phyloP scores from a whole-genome alignment of 345 rosid genomes.

The Sonneratia caseolaris region DNA sequence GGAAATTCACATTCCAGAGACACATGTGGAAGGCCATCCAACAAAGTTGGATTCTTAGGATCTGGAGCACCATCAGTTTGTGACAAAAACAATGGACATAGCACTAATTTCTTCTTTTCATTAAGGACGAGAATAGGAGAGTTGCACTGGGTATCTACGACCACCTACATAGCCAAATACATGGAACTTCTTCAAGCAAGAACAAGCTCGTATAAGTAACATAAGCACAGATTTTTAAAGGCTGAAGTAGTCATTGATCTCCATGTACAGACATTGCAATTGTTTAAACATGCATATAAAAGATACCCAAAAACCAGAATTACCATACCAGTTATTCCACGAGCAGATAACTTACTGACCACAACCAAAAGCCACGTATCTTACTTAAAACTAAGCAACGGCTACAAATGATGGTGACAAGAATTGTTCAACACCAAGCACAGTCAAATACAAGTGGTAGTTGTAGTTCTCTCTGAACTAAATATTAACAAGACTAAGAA shows the following conservation, averaged over 20 bases:
- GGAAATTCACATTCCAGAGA: slow-evolving; percentile 36
- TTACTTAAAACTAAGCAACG: neutral
- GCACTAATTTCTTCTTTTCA: slow-evolving; percentile 49
- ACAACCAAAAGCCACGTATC: neutral
- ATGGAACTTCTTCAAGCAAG: slow-evolving; percentile 4
- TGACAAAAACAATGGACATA: slow-evolving; percentile 37
- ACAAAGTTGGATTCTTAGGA: slow-evolving; percentile 24
- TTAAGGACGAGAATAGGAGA: slow-evolving; percentile 58
- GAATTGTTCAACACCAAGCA: neutral
- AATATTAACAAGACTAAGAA: neutral
- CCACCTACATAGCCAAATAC: slow-evolving; percentile 29
- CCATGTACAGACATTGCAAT: neutral
- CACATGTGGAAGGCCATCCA: slow-evolving; percentile 32
- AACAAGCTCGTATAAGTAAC: neutral
- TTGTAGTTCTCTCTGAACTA: neutral
- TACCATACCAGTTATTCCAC: neutral
- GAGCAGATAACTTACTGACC: neutral
- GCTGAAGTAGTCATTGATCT: neutral
- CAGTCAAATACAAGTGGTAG: neutral
- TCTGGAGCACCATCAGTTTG: slow-evolving; percentile 37
- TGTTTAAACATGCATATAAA: neutral
- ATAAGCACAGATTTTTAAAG: no score
- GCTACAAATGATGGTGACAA: neutral
- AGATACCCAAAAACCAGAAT: neutral
- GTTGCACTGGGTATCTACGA: slow-evolving; percentile 24